Conservation (phyloP, 2,329 filamentous ascomycete species). For the Aspergillus fumigatiaffinis region DNA sequence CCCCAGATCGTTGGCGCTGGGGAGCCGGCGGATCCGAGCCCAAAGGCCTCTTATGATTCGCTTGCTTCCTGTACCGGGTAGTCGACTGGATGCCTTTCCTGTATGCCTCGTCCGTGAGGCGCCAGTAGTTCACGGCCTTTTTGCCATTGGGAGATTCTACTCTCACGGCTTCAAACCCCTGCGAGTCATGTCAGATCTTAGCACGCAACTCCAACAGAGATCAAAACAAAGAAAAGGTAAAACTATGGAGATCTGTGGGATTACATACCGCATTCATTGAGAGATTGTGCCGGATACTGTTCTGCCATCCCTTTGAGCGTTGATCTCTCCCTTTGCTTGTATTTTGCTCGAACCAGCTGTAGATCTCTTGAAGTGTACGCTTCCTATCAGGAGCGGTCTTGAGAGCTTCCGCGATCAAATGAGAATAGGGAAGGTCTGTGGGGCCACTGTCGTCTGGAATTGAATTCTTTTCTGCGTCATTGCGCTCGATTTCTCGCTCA, state of each 20-base stretch:
- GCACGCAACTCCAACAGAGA: slow-evolving; percentile 7
- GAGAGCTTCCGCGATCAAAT: slow-evolving; percentile 74
- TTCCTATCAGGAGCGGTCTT: slow-evolving; percentile 61
- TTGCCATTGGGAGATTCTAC: slow-evolving; percentile 46
- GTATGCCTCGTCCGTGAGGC: slow-evolving; percentile 66
- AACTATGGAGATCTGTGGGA: neutral
- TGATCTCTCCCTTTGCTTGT: slow-evolving; percentile 67
- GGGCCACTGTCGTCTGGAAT: slow-evolving; percentile 28
- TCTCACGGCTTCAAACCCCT: slow-evolving; percentile 52
- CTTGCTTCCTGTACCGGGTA: slow-evolving; percentile 65
- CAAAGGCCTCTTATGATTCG: slow-evolving; percentile 36
- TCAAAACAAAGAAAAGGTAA: slow-evolving; percentile 8
- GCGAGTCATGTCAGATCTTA: slow-evolving; percentile 3
- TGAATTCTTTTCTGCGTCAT: slow-evolving; percentile 21
- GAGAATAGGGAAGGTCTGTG: slow-evolving; percentile 68
- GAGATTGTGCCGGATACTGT: slow-evolving; percentile 91
- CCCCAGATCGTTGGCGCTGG: slow-evolving; percentile 40
- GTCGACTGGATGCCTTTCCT: slow-evolving; percentile 73
- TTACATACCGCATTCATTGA: slow-evolving; percentile 85
- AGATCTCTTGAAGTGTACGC: slow-evolving; percentile 81
- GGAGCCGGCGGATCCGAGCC: slow-evolving; percentile 36
- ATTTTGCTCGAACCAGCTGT: slow-evolving; percentile 81
- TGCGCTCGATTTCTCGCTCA: slow-evolving; percentile 8
- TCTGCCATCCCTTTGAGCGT: slow-evolving; percentile 77
- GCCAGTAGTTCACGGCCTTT: slow-evolving; percentile 71